phyloP scores from a whole-genome alignment of 441 rosid species.

The Geranium incanum region DNA sequence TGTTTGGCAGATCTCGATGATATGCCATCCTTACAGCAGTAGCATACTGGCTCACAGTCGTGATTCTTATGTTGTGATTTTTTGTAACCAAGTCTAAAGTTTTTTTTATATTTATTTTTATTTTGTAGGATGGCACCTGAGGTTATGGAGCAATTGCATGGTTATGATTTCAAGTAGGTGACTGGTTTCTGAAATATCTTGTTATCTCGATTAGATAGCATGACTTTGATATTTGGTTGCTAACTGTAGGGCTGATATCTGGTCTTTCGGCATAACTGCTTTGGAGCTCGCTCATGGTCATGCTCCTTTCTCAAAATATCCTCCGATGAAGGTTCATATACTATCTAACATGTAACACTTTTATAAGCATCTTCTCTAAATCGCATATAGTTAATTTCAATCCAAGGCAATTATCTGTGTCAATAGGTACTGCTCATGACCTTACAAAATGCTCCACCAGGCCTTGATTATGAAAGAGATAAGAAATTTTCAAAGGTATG shows the following conservation, averaged over 20 bases:
- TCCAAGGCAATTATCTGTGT: constrained; percentile 27
- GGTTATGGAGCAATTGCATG: constrained; percentile 97
- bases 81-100: not conserved
- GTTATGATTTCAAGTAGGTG: constrained; percentile 93
- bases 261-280: constrained; percentile 98
- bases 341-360: constrained; percentile 8
- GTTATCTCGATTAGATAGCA: constrained; percentile 16
- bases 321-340: constrained; percentile 86
- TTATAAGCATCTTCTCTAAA: constrained; percentile 9
- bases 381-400: constrained; percentile 11
- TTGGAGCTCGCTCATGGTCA: constrained; percentile 98
- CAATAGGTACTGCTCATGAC: constrained; percentile 94
- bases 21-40: not conserved
- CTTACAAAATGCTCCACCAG: constrained; percentile 12
- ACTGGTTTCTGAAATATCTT: constrained; percentile 13
- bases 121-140: constrained; percentile 97
- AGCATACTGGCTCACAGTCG: too few relatives aligned
- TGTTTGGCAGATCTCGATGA: not conserved
- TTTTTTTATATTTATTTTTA: constrained; percentile 11
- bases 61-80: constrained; percentile 2
- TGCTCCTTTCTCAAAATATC: constrained; percentile 95
- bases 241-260: constrained; percentile 82
- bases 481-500: constrained; percentile 85
- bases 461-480: constrained; percentile 91
- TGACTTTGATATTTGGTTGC: constrained; percentile 26